Conservation (phyloP, 2,329 filamentous ascomycete species). For the Coniochaeta sp. region DNA sequence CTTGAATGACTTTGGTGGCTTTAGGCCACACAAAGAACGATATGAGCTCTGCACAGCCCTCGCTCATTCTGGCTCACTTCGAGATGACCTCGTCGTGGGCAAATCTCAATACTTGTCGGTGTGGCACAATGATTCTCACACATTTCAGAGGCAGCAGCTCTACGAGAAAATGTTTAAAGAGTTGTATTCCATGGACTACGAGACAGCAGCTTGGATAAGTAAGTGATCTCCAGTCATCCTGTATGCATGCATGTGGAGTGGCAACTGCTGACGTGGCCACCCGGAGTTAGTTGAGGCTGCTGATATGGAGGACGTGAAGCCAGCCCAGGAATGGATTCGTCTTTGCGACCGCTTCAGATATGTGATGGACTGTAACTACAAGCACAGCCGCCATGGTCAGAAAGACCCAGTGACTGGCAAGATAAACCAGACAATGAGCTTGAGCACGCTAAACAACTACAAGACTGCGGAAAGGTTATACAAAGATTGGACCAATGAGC, state of each 20-base stretch:
- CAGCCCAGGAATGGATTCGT: background rate
- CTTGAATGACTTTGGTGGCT: background rate
- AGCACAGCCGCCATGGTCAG: background rate
- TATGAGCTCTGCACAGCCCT: background rate
- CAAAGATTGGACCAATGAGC: background rate
- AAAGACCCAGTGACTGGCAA: background rate
- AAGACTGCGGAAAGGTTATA: background rate
- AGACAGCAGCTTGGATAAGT: background rate
- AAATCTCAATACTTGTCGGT: background rate
- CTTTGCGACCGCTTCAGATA: background rate
- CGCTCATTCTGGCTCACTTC: background rate
- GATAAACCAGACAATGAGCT: background rate
- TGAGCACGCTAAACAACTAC: background rate
- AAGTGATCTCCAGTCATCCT: background rate
- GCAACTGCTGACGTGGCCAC: background rate
- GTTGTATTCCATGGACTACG: background rate
- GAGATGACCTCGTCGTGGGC: background rate
- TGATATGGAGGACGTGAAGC: background rate
- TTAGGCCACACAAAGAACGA: background rate
- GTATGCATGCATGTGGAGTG: background rate
- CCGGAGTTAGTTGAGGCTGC: background rate
- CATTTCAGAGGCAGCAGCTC: background rate
- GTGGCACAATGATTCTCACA: background rate
- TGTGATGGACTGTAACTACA: background rate
- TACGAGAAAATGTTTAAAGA: background rate